These are phyloP conservation scores for Harrya chromipes DNA, from an alignment of 768 basidiomycete genomes.

Conservation along the genomic window DNA sequence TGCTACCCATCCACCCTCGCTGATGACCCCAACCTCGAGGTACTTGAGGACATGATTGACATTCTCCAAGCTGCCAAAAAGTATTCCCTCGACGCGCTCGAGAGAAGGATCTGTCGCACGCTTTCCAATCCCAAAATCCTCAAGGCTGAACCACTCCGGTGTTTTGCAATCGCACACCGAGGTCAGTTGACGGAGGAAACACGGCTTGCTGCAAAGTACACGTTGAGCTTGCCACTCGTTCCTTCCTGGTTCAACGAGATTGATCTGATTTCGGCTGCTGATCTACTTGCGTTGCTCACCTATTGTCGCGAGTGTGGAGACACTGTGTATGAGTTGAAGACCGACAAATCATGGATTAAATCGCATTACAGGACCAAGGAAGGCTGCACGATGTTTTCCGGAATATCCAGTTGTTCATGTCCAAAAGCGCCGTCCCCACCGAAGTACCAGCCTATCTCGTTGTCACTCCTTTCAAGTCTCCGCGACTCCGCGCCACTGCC, in stretches of 20 bases:
- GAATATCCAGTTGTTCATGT: not conserved
- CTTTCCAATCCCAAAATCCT: constrained; percentile 20
- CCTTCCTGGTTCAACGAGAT: constrained; percentile 26
- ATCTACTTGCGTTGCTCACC: constrained; percentile 24
- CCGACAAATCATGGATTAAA: constrained; percentile 12
- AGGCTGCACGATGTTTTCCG: constrained; percentile 10
- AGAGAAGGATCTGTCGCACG: constrained; percentile 19
- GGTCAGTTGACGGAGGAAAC: constrained; percentile 24
- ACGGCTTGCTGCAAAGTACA: constrained; percentile 27
- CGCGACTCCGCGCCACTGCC: not conserved
- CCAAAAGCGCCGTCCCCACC: not conserved
- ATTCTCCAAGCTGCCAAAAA: constrained; percentile 21
- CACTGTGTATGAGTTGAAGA: constrained; percentile 3
- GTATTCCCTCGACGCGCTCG: constrained; percentile 18
- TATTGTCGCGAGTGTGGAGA: constrained; percentile 20
- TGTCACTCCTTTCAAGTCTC: too few species aligned
- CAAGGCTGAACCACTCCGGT: constrained; percentile 23
- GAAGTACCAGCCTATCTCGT: not conserved
- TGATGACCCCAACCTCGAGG: constrained; percentile 14
- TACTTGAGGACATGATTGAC: constrained; percentile 9
- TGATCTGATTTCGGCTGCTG: constrained; percentile 24
- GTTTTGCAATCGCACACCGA: constrained; percentile 31
- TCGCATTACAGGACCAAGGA: constrained; percentile 8
- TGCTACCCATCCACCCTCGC: constrained; percentile 20
- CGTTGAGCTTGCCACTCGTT: constrained; percentile 26